Evolutionary conservation across 441 rosid species (phyloP).

Genomic region (Brassica balearica): DNA sequence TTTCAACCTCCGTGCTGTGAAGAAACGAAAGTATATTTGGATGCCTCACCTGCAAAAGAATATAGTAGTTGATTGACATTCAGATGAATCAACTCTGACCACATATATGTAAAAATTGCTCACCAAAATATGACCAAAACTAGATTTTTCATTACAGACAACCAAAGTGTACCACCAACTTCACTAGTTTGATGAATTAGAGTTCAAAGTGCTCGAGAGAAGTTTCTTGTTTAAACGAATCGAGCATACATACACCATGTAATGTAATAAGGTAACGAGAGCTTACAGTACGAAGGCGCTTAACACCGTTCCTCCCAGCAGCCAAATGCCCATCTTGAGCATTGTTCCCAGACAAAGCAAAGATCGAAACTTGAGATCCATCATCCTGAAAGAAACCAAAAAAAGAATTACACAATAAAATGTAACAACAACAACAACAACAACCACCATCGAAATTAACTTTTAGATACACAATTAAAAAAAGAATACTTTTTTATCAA

Average conservation of each 20-base stretch:
- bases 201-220: no score
- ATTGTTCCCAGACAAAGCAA: conserved; percentile 76
- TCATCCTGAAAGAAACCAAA: conserved; percentile 66
- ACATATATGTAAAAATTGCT: background rate
- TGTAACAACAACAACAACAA: no score
- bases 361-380: conserved; percentile 91
- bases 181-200: no score
- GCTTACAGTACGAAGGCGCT: conserved; percentile 97
- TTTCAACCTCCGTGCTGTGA: conserved; percentile 93
- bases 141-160: no score
- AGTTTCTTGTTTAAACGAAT: no score
- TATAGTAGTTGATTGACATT: conserved; percentile 18
- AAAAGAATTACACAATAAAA: no score
- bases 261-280: background rate
- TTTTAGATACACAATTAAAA: no score
- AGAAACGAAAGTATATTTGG: conserved; percentile 97
- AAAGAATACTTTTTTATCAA: no score
- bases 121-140: background rate
- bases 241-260: no score
- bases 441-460: no score
- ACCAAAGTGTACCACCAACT: no score
- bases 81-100: conserved; percentile 6
- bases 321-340: conserved; percentile 90
- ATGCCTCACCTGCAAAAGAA: conserved; percentile 84
- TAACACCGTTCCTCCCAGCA: conserved; percentile 95